Evolutionary conservation across 176 grass and related monocot genomes (phyloP).

Genomic region (Aegilops bicornis): DNA sequence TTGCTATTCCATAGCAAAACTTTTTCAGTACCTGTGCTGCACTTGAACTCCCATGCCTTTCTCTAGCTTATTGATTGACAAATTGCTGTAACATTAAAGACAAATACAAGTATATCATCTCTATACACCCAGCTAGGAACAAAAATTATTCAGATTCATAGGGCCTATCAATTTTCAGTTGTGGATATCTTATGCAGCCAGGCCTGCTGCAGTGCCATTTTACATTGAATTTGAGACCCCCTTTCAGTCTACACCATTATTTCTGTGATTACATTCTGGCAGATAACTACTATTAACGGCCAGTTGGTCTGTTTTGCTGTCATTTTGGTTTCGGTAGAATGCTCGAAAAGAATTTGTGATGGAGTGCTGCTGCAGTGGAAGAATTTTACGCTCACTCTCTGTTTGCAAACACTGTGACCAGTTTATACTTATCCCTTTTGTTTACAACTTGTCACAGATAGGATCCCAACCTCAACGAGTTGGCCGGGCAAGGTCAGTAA

Average conservation of each 20-base stretch:
- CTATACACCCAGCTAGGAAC: neutral
- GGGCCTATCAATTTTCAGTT: neutral
- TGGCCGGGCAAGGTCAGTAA: slow-evolving; percentile 1
- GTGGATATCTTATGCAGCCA: neutral
- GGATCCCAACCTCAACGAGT: neutral
- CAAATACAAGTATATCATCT: neutral
- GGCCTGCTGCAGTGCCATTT: neutral
- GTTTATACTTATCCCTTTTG: neutral
- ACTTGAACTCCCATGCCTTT: neutral
- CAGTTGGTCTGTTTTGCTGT: neutral
- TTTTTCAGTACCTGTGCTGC: neutral
- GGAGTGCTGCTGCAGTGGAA: neutral
- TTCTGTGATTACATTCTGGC: neutral
- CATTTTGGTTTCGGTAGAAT: neutral
- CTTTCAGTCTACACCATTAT: neutral
- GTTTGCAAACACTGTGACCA: neutral
- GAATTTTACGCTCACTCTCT: neutral
- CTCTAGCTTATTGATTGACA: neutral
- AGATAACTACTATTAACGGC: neutral
- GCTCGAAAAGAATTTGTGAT: neutral
- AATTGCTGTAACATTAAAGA: neutral
- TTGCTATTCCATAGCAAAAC: neutral
- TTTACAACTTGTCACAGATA: slow-evolving; percentile 14
- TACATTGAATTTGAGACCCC: neutral
- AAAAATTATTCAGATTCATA: neutral